These are phyloP conservation scores for Ceriops decandra DNA, from an alignment of 345 rosid species.

Conservation along the genomic window DNA sequence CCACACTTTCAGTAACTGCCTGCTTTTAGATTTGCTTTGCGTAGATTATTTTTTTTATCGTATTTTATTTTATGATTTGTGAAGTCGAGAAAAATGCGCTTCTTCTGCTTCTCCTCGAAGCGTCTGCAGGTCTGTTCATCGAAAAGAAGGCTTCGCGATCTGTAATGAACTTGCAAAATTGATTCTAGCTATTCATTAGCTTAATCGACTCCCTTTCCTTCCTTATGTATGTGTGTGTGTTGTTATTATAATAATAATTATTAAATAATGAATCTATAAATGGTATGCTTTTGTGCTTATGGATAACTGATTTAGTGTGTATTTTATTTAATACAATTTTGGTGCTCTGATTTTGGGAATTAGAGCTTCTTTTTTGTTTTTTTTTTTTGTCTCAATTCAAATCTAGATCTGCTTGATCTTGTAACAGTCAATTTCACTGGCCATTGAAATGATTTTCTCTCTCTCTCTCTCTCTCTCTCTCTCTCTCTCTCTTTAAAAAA, in stretches of 20 bases:
- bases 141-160: neutral
- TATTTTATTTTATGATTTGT: neutral
- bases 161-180: neutral
- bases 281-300: neutral
- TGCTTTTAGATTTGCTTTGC: neutral
- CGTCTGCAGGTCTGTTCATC: constrained; percentile 10
- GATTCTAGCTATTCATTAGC: neutral
- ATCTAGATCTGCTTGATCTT: constrained; percentile 17
- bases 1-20: too few species aligned
- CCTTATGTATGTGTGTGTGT: too few species aligned
- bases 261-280: neutral
- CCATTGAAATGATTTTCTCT: neutral
- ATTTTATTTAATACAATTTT: neutral
- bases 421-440: neutral
- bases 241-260: neutral
- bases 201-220: neutral
- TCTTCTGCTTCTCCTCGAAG: neutral
- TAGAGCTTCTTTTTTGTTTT: neutral
- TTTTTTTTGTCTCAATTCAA: neutral
- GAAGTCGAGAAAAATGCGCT: constrained; percentile 14
- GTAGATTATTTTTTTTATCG: neutral
- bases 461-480: too few species aligned
- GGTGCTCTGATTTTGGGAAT: neutral
- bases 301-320: neutral
- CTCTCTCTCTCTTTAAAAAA: too few species aligned